Conservation (phyloP, 2,329 filamentous ascomycete genomes). For the Penicillium sp. region DNA sequence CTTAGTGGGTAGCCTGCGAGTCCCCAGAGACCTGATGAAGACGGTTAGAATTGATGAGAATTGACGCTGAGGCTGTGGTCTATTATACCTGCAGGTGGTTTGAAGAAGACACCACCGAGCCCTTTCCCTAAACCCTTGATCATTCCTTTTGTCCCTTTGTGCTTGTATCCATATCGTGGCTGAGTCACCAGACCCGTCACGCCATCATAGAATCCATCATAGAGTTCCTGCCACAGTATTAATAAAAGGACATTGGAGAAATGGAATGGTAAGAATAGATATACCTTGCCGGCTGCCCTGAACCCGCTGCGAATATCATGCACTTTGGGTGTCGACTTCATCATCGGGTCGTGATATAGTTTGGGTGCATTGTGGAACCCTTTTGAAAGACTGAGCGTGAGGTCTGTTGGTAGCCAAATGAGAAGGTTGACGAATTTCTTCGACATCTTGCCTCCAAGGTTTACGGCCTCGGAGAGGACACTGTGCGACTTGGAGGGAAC, state of each 20-base stretch:
- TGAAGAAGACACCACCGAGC: slow-evolving; percentile 76
- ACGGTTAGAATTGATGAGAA: neutral
- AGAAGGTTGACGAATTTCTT: slow-evolving; percentile 71
- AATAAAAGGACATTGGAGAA: neutral
- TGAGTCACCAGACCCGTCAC: slow-evolving; percentile 79
- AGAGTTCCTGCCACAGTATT: slow-evolving; percentile 59
- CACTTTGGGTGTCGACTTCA: slow-evolving; percentile 75
- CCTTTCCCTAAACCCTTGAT: slow-evolving; percentile 82
- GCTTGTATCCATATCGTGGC: slow-evolving; percentile 68
- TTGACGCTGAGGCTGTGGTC: neutral
- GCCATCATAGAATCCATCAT: slow-evolving; percentile 77
- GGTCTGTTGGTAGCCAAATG: slow-evolving; percentile 80
- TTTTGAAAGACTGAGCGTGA: slow-evolving; percentile 77
- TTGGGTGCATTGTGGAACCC: slow-evolving; percentile 87
- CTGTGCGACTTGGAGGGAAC: neutral
- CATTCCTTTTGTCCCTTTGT: slow-evolving; percentile 68
- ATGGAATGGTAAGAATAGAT: neutral
- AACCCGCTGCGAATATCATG: slow-evolving; percentile 76
- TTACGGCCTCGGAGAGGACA: slow-evolving; percentile 11
- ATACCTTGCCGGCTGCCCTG: slow-evolving; percentile 62
- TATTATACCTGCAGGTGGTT: slow-evolving; percentile 71
- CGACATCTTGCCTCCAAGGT: slow-evolving; percentile 48
- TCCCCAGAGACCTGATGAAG: slow-evolving; percentile 25
- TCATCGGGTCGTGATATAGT: slow-evolving; percentile 80
- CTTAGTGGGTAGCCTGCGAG: slow-evolving; percentile 29